A percentile compares a stretch with the other conserved stretches of the same genome.
These are phyloP conservation scores for Calocybe cyanea DNA, from an alignment of 768 basidiomycete species.

Conservation along the genomic window DNA sequence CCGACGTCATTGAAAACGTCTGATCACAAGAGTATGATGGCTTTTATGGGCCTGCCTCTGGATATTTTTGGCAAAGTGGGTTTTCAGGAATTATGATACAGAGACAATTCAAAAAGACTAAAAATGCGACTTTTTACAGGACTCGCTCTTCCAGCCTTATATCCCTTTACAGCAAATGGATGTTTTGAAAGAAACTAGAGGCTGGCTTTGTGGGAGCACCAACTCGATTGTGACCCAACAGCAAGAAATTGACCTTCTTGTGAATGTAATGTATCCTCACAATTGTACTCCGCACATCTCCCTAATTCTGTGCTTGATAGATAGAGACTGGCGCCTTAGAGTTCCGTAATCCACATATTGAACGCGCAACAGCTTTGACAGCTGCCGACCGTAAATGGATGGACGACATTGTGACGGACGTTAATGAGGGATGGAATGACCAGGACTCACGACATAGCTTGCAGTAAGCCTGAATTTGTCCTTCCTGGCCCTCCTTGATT, in stretches of 20 bases:
- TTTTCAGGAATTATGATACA: background rate
- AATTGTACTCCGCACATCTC: background rate
- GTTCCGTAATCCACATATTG: constrained; percentile 79
- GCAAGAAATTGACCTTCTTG: constrained; percentile 84
- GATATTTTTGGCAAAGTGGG: constrained; percentile 87
- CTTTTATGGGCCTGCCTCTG: constrained; percentile 90
- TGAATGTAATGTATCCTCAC: constrained; percentile 57
- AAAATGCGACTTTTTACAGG: constrained; percentile 39
- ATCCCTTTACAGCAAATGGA: constrained; percentile 94
- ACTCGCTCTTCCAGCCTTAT: constrained; percentile 97
- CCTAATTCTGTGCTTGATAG: constrained; percentile 35
- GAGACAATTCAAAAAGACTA: no score
- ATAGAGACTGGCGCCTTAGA: constrained; percentile 85
- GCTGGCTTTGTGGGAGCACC: constrained; percentile 93
- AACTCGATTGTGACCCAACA: constrained; percentile 95
- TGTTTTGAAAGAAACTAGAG: constrained; percentile 70
- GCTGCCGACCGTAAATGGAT: constrained; percentile 97
- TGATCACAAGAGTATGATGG: constrained; percentile 85
- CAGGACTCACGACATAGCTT: constrained; percentile 58
- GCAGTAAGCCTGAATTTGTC: constrained; percentile 54
- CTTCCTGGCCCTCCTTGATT: background rate
- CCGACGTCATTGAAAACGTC: constrained; percentile 84
- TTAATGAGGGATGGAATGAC: constrained; percentile 77
- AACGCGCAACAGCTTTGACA: constrained; percentile 75
- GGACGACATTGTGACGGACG: constrained; percentile 87